Evolutionary conservation across 129 eudicot genomes (phyloP).

Genomic region (Escallonia rubra): DNA sequence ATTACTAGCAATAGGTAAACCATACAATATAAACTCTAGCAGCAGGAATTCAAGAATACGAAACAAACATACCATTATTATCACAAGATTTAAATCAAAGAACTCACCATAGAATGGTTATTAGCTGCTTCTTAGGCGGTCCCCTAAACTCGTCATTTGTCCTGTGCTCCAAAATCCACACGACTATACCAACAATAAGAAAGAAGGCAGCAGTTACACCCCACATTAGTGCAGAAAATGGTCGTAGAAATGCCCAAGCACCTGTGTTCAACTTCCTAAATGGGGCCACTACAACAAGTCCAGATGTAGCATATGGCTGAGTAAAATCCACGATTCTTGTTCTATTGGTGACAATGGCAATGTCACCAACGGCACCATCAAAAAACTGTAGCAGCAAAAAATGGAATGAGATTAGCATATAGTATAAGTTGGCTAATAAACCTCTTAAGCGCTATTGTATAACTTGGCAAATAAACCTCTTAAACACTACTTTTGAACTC

Average conservation of each 20-base stretch:
- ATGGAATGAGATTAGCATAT: background rate
- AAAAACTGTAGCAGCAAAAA: conserved; percentile 35
- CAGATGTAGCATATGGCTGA: conserved; percentile 76
- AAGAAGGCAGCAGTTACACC: conserved; percentile 68
- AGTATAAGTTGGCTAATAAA: no score
- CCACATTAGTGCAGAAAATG: conserved; percentile 78
- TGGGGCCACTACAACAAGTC: conserved; percentile 86
- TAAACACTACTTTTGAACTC: conserved; percentile 16
- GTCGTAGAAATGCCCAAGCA: conserved; percentile 87
- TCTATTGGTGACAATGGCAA: conserved; percentile 73
- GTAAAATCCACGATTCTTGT: conserved; percentile 84
- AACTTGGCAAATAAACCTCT: no score
- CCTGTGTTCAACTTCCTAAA: conserved; percentile 69
- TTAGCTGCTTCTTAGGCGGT: conserved; percentile 66
- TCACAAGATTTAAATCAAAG: background rate
- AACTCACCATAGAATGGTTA: conserved; percentile 75
- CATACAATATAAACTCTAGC: no score
- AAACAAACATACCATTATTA: background rate
- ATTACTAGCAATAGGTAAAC: no score
- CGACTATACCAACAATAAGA: conserved; percentile 66
- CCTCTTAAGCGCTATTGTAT: no score
- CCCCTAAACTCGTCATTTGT: conserved; percentile 86
- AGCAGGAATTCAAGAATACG: no score
- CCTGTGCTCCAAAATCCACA: conserved; percentile 90
- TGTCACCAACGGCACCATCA: conserved; percentile 90